These are phyloP conservation scores for Tolypocladium tropicale DNA, from an alignment of 2,329 filamentous ascomycete species.

Conservation along the genomic window DNA sequence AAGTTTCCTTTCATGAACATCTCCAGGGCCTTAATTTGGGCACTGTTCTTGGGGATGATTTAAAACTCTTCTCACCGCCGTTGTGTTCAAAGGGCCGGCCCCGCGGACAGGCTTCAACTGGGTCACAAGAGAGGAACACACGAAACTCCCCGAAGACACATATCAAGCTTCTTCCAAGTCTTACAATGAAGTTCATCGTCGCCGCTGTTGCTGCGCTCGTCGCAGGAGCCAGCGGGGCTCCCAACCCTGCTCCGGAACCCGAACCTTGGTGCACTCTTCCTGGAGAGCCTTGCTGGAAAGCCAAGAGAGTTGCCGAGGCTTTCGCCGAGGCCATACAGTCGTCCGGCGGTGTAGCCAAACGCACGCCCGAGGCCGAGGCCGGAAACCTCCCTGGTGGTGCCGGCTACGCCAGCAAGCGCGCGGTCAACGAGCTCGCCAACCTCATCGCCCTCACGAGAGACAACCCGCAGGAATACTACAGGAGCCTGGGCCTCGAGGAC, in stretches of 20 bases:
- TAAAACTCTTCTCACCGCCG: neutral
- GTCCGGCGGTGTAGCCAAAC: slow-evolving; percentile 14
- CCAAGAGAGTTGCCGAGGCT: slow-evolving; percentile 15
- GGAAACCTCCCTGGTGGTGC: slow-evolving; percentile 23
- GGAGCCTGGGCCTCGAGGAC: slow-evolving; percentile 16
- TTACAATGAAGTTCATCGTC: slow-evolving; percentile 18
- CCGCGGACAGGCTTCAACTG: neutral
- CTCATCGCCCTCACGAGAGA: slow-evolving; percentile 20
- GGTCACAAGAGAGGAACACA: neutral
- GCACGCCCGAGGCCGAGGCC: slow-evolving; percentile 14
- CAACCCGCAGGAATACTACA: slow-evolving; percentile 21
- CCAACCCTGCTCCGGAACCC: slow-evolving; percentile 8
- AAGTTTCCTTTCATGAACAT: neutral
- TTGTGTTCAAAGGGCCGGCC: neutral
- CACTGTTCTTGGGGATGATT: neutral
- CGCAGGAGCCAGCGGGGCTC: slow-evolving; percentile 8
- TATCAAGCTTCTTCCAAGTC: neutral
- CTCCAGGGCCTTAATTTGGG: neutral
- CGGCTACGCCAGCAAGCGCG: slow-evolving; percentile 26
- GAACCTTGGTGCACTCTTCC: slow-evolving; percentile 4
- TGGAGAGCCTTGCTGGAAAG: slow-evolving; percentile 25
- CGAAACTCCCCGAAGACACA: neutral
- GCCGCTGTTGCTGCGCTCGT: slow-evolving; percentile 12
- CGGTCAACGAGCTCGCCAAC: slow-evolving; percentile 27
- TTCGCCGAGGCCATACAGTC: slow-evolving; percentile 12